Conservation (phyloP, 345 rosid genomes). For the Lumnitzera littorea region DNA sequence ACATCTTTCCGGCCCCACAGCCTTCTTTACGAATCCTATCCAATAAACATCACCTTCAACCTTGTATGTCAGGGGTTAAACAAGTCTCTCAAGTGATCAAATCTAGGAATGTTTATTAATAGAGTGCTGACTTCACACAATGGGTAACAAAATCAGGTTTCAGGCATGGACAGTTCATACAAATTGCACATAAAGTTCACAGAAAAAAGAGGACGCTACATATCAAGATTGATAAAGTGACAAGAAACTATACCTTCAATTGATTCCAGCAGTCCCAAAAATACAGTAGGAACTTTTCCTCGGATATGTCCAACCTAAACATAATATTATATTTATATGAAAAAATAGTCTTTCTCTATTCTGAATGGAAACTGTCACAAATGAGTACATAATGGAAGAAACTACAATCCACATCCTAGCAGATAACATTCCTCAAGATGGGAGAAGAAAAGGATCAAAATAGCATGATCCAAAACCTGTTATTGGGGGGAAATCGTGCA, state of each 20-base stretch:
- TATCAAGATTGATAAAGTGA: neutral
- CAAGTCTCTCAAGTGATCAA: neutral
- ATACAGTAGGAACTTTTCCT: conserved; percentile 69
- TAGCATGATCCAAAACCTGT: too few species aligned
- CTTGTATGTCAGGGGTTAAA: neutral
- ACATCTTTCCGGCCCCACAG: too few species aligned
- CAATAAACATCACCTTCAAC: too few species aligned
- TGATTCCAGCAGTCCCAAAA: conserved; percentile 87
- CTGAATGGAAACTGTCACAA: too few species aligned
- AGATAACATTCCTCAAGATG: too few species aligned
- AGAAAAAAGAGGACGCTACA: too few species aligned
- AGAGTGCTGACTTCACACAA: neutral
- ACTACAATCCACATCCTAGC: too few species aligned
- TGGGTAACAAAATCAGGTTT: neutral
- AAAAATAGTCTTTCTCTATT: too few species aligned
- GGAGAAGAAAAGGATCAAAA: too few species aligned
- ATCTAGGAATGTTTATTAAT: neutral
- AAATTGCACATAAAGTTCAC: neutral
- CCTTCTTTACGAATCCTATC: too few species aligned
- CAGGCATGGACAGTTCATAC: neutral
- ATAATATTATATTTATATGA: neutral
- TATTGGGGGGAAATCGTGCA: too few species aligned
- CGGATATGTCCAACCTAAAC: conserved; percentile 68
- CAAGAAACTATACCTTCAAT: conserved; percentile 43
- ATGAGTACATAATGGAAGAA: too few species aligned